Base-by-base conservation (phyloP, 108 stramenopile genomes). In the Skeletonema potamos region DNA sequence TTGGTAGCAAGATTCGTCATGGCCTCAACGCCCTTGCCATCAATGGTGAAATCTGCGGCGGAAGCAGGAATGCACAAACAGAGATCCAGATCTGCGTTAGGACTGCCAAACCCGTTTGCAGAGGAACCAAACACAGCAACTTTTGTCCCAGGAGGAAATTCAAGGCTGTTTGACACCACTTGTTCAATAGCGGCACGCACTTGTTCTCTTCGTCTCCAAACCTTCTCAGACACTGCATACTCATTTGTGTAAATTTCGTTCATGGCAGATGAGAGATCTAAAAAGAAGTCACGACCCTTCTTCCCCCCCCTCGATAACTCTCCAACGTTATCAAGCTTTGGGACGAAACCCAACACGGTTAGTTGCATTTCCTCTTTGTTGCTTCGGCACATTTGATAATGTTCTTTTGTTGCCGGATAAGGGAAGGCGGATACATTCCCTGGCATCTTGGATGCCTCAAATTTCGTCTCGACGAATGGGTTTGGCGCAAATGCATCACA, bases 81-180 rank as follows among this genome's bases (percentile, higher is more conserved):
- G 78, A 96, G 87, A 74, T 96, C 95, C 18, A 96, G 70, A 77
- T 96, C 95, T 11, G 90, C 90, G 27, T 82, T 87, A 9, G 92
- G 91, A 41, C 90, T 80, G 2, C 95, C 95, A 71, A 92, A 96
- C 57, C 95, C 95, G 66, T 96, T 96, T 13, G 92, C 92, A 41
- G 89, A 89, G 9, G 91, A 92, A 20, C 95, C 95, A 79, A 96
- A 96, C 26, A 96, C 84, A 24, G 86, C 84, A 57, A 96, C 91
- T 48, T 74, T 79, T 18, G 92, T 91, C 0, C 88, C 88, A 22
- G 83, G 75, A 24, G 95, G 95, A 66, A 96, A 96, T 26, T 81
- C 85, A 27, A 79, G 82, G 57, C 94, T 87, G 1, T 60, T 54
- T 10, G 63, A 17, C 5, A 95, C 89, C 63, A 89, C 54, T 6